These are phyloP conservation scores for Wickerhamiella australiensis DNA, from an alignment of 805 yeast species.

Conservation along the genomic window DNA sequence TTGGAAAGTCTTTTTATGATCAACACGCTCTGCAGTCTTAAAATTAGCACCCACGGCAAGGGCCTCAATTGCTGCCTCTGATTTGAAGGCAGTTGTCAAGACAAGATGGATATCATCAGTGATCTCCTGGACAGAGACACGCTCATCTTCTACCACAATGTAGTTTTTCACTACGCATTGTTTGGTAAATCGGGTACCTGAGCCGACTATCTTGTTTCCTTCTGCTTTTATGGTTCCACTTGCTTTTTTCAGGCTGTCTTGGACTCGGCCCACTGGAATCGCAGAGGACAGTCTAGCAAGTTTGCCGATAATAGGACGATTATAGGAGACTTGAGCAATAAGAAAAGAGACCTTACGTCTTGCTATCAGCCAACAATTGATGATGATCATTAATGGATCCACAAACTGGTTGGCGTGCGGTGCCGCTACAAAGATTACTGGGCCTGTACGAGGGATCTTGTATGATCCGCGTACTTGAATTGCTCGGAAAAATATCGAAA, in stretches of 20 bases:
- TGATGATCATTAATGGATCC: constrained; percentile 70
- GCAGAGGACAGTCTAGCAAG: constrained; percentile 65
- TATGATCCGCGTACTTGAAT: constrained; percentile 81
- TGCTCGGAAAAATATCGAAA: constrained; percentile 72
- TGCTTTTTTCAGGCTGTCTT: constrained; percentile 64
- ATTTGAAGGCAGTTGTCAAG: constrained; percentile 57
- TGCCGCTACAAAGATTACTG: constrained; percentile 87
- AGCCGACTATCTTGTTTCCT: constrained; percentile 38
- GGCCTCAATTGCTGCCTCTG: constrained; percentile 13
- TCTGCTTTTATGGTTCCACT: constrained; percentile 42
- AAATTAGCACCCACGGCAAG: constrained; percentile 44
- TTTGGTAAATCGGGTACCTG: constrained; percentile 51
- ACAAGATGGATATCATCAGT: constrained; percentile 58
- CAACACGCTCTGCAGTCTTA: constrained; percentile 70
- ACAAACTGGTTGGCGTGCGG: constrained; percentile 97
- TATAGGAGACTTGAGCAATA: constrained; percentile 72
- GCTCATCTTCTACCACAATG: constrained; percentile 64
- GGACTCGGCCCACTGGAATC: constrained; percentile 88
- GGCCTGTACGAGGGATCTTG: constrained; percentile 56
- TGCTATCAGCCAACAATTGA: constrained; percentile 57
- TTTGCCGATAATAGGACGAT: constrained; percentile 55
- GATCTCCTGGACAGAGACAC: constrained; percentile 55
- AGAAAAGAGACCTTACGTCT: constrained; percentile 64
- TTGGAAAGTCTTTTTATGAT: constrained; percentile 74
- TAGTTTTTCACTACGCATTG: constrained; percentile 36